Evolutionary conservation across 768 basidiomycete species (phyloP).

Genomic region (Boletales sp.): DNA sequence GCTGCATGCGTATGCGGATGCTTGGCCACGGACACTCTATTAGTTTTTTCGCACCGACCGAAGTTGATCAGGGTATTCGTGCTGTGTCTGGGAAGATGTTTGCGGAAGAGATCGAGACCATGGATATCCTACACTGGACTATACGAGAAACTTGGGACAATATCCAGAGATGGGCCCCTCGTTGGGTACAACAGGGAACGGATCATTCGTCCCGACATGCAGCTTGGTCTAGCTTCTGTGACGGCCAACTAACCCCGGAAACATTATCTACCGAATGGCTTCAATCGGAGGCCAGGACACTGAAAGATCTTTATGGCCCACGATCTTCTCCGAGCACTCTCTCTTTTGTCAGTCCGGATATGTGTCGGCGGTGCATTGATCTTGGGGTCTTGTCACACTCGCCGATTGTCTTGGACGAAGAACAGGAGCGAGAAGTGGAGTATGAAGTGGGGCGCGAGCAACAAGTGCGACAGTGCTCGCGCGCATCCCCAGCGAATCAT

Average conservation of each 20-base stretch:
- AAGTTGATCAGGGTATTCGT: conserved; percentile 40
- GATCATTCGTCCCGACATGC: conserved; percentile 31
- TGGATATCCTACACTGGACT: conserved; percentile 42
- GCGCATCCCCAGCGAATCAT: not conserved
- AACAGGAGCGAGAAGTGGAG: conserved; percentile 45
- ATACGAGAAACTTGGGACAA: conserved; percentile 43
- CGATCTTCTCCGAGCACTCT: not conserved
- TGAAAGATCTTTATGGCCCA: conserved; percentile 34
- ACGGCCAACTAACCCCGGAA: conserved; percentile 1
- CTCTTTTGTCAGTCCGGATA: conserved; percentile 1
- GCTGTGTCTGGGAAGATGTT: conserved; percentile 11
- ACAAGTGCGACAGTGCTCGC: conserved; percentile 14
- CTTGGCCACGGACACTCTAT: conserved; percentile 47
- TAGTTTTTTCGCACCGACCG: conserved; percentile 46
- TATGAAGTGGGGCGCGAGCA: conserved; percentile 42
- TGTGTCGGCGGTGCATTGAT: conserved; percentile 22
- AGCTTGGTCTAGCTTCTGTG: conserved; percentile 19
- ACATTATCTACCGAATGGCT: conserved; percentile 32
- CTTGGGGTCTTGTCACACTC: conserved; percentile 25
- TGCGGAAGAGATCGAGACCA: conserved; percentile 7
- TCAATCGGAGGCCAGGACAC: conserved; percentile 35
- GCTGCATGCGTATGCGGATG: conserved; percentile 54
- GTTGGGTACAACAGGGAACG: conserved; percentile 44
- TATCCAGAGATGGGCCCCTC: conserved; percentile 37
- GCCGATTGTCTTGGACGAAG: conserved; percentile 35